A percentile compares a stretch with the other conserved stretches of the same genome.
These are phyloP conservation scores for Mycena floridula DNA, from an alignment of 768 basidiomycete species.

Conservation along the genomic window DNA sequence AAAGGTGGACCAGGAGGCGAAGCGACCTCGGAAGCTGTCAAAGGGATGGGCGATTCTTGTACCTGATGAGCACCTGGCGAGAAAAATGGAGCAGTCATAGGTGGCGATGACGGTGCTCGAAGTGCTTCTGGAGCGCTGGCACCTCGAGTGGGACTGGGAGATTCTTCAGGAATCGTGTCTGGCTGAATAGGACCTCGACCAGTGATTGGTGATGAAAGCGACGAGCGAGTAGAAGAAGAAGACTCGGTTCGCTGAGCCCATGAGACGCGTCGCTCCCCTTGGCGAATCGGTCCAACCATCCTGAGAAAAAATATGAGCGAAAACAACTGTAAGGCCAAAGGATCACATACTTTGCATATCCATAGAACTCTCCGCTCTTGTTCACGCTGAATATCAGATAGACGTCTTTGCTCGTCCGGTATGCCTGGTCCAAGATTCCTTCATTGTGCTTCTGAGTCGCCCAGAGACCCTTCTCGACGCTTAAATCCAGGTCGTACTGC, in stretches of 20 bases:
- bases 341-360: slow-evolving; percentile 68
- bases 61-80: slow-evolving; percentile 28
- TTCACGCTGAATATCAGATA: slow-evolving; percentile 90
- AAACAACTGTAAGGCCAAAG: not conserved
- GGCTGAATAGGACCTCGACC: slow-evolving; percentile 8
- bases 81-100: slow-evolving; percentile 21
- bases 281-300: slow-evolving; percentile 64
- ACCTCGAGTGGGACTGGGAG: slow-evolving; percentile 6
- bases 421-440: slow-evolving; percentile 86
- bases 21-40: slow-evolving; percentile 8
- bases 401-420: slow-evolving; percentile 83
- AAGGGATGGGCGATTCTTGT: slow-evolving; percentile 38
- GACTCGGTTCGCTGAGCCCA: slow-evolving; percentile 50
- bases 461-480: slow-evolving; percentile 78
- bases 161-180: slow-evolving; percentile 10
- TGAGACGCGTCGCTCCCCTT: slow-evolving; percentile 41
- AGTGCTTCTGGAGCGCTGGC: not conserved
- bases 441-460: slow-evolving; percentile 93
- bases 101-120: not conserved
- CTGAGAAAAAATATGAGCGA: slow-evolving; percentile 26
- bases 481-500: slow-evolving; percentile 75
- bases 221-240: slow-evolving; percentile 23
- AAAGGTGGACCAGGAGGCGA: not conserved
- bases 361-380: slow-evolving; percentile 91
- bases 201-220: slow-evolving; percentile 15